Percentiles rank a stretch among this genome's conserved stretches.
These are phyloP conservation scores for Marasmius tenuissimus DNA, from an alignment of 1,284 basidiomycete species.

Conservation along the genomic window DNA sequence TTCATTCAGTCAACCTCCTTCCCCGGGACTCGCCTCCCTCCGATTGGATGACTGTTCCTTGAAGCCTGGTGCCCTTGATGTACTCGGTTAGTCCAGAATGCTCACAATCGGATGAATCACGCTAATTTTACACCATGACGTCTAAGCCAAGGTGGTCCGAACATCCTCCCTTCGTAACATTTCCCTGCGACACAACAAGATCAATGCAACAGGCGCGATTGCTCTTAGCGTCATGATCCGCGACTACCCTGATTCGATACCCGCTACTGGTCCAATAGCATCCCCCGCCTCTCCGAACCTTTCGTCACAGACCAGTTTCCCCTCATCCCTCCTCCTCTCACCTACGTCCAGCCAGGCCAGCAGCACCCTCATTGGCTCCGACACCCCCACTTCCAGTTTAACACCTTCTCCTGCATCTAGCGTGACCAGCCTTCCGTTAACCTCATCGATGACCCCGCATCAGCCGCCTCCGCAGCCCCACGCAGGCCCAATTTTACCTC, in stretches of 20 bases:
- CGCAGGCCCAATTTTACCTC: slow-evolving; percentile 3
- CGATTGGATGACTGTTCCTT: slow-evolving; percentile 83
- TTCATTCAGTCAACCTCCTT: slow-evolving; percentile 55
- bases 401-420: slow-evolving; percentile 8
- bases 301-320: slow-evolving; percentile 3
- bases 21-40: slow-evolving; percentile 69
- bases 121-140: not conserved
- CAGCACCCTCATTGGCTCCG: not conserved
- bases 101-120: not conserved
- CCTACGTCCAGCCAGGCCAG: slow-evolving; percentile 4
- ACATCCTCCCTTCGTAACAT: slow-evolving; percentile 83
- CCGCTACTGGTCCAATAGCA: slow-evolving; percentile 23
- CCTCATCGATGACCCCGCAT: slow-evolving; percentile 16
- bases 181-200: slow-evolving; percentile 84
- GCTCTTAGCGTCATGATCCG: slow-evolving; percentile 94
- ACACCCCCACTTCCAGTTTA: slow-evolving; percentile 2
- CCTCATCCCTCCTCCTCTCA: slow-evolving; percentile 16
- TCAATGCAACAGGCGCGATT: slow-evolving; percentile 80
- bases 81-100: slow-evolving; percentile 57
- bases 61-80: slow-evolving; percentile 71
- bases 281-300: slow-evolving; percentile 21
- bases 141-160: slow-evolving; percentile 75
- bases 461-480: slow-evolving; percentile 26
- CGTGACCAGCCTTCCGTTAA: slow-evolving; percentile 3
- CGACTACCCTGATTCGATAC: slow-evolving; percentile 83